Evolutionary conservation across 164 flowering plant genomes (phyloP).

Genomic region (Hamamelis virginiana): DNA sequence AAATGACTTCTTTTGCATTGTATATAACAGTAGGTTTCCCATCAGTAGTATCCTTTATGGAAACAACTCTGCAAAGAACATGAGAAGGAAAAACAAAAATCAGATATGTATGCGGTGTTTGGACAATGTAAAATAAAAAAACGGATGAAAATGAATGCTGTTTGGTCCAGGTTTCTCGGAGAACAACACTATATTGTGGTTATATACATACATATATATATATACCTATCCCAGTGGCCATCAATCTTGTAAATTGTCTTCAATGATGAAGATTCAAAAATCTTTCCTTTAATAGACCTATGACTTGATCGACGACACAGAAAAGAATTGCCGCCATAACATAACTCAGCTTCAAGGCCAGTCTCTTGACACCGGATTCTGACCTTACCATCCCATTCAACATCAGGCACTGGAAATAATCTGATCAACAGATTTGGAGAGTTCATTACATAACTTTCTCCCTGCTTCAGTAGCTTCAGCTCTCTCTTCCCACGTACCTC

Average conservation of each 20-base stretch:
- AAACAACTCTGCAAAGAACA: constrained; percentile 47
- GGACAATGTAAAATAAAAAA: no score
- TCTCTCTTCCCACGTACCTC: constrained; percentile 60
- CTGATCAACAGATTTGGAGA: constrained; percentile 62
- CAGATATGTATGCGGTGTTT: not conserved
- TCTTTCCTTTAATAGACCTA: constrained; percentile 64
- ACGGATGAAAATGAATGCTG: no score
- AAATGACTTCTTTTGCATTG: constrained; percentile 56
- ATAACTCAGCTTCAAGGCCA: constrained; percentile 67
- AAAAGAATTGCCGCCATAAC: constrained; percentile 40
- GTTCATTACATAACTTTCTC: constrained; percentile 73
- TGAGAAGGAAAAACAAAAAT: not conserved
- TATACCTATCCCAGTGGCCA: constrained; percentile 90
- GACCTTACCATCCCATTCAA: constrained; percentile 69
- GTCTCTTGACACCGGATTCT: constrained; percentile 59
- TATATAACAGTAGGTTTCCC: constrained; percentile 48
- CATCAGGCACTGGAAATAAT: constrained; percentile 64
- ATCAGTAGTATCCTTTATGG: constrained; percentile 35
- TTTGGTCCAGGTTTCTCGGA: no score
- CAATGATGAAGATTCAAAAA: constrained; percentile 43
- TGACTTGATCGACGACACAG: constrained; percentile 40
- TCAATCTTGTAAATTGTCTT: constrained; percentile 53
- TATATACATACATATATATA: no score
- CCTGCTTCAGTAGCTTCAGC: constrained; percentile 50
- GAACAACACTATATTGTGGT: no score